A percentile compares a stretch with the other conserved stretches of the same genome.
Evolutionary conservation across 2,329 filamentous ascomycete genomes (phyloP).

Genomic region (Pseudocercospora ulei): DNA sequence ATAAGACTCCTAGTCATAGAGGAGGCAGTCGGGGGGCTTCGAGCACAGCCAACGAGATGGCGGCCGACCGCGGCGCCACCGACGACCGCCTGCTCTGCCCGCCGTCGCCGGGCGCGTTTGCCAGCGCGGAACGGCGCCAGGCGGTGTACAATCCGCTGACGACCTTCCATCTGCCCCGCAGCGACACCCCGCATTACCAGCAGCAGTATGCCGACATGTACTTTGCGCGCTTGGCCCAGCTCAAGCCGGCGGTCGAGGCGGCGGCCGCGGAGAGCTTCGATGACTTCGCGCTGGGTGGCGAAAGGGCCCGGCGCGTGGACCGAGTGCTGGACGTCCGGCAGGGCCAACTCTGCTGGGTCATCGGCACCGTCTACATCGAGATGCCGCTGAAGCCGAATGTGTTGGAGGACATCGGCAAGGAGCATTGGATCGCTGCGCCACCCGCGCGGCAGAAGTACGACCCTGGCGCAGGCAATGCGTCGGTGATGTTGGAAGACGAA

Average conservation of each 20-base stretch:
- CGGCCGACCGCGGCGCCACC: constrained; percentile 15
- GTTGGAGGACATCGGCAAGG: constrained; percentile 85
- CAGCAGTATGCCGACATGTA: constrained; percentile 98
- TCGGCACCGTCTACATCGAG: constrained; percentile 93
- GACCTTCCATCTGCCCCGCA: constrained; percentile 62
- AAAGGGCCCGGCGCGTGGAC: constrained; percentile 65
- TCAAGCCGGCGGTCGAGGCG: constrained; percentile 73
- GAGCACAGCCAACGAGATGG: constrained; percentile 21
- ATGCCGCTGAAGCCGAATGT: constrained; percentile 95
- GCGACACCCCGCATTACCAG: constrained; percentile 60
- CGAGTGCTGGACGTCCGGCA: constrained; percentile 91
- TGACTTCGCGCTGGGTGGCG: constrained; percentile 63
- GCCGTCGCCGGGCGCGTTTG: constrained; percentile 33
- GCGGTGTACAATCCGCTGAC: constrained; percentile 64
- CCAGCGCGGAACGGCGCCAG: constrained; percentile 45
- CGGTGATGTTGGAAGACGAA: constrained; percentile 87
- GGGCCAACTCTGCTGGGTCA: constrained; percentile 89
- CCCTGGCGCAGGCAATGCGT: constrained; percentile 26
- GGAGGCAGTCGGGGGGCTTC: too few relatives aligned
- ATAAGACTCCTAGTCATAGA: too few relatives aligned
- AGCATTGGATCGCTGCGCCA: constrained; percentile 85
- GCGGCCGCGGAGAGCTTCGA: constrained; percentile 68
- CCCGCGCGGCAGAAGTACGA: constrained; percentile 56
- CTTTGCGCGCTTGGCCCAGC: constrained; percentile 76
- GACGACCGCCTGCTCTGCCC: constrained; percentile 23